These are phyloP conservation scores for Middelhovenomyces tepae DNA, from an alignment of 805 yeast genomes.

Conservation along the genomic window DNA sequence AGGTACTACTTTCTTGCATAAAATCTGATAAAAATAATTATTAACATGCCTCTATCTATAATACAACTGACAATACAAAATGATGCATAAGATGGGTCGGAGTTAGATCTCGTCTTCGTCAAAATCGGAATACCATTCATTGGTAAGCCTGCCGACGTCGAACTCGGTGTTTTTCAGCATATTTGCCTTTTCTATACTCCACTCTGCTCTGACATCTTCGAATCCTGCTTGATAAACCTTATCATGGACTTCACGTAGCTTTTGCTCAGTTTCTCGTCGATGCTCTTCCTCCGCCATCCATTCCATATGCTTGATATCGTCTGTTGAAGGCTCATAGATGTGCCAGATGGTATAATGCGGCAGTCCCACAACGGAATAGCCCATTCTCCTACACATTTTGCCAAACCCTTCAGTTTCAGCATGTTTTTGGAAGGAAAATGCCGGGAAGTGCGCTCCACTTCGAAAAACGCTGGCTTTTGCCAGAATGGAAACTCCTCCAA, in stretches of 20 bases:
- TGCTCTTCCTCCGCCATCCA: slow-evolving; percentile 29
- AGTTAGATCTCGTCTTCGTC: no score
- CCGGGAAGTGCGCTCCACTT: slow-evolving; percentile 88
- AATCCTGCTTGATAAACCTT: slow-evolving; percentile 65
- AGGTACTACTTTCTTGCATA: no score
- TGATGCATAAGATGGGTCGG: no score
- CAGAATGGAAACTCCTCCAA: slow-evolving; percentile 91
- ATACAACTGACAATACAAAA: no score
- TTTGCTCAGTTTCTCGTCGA: slow-evolving; percentile 29
- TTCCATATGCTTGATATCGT: slow-evolving; percentile 63
- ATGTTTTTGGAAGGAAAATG: slow-evolving; percentile 87
- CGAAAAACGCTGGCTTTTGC: slow-evolving; percentile 79
- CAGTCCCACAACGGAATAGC: slow-evolving; percentile 75
- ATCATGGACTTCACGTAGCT: slow-evolving; percentile 27
- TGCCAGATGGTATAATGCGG: slow-evolving; percentile 97
- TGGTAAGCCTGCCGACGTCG: slow-evolving; percentile 16
- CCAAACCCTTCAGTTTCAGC: slow-evolving; percentile 98
- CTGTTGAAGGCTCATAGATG: slow-evolving; percentile 89
- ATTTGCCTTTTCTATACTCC: slow-evolving; percentile 63
- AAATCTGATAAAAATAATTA: no score
- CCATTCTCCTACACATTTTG: slow-evolving; percentile 78
- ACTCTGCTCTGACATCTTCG: slow-evolving; percentile 60
- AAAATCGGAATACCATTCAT: slow-evolving; percentile 17
- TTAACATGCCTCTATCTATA: no score
- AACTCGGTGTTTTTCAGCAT: slow-evolving; percentile 69